A percentile compares a stretch with the other conserved stretches of the same genome.
phyloP scores from a whole-genome alignment of 371 early-diverging fungal genomes.

The Apophysomyces ossiformis region DNA sequence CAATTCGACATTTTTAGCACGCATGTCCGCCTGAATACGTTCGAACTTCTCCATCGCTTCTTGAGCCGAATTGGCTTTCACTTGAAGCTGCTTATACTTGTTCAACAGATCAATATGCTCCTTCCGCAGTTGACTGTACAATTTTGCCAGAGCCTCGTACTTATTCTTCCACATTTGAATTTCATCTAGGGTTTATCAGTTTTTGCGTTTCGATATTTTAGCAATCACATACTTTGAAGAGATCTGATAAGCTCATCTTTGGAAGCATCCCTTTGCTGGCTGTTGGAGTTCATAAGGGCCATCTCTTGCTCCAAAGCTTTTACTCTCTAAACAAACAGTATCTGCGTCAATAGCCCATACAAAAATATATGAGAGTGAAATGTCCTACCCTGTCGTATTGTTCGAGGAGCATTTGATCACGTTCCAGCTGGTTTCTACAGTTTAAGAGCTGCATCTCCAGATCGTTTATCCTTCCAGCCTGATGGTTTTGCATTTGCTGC shows the following conservation, averaged over 20 bases:
- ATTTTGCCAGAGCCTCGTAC: conserved; percentile 90
- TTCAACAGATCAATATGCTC: conserved; percentile 93
- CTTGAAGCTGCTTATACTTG: conserved; percentile 82
- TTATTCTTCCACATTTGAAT: conserved; percentile 89
- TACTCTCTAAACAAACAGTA: conserved; percentile 44
- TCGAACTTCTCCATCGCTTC: conserved; percentile 79
- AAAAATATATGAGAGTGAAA: not conserved
- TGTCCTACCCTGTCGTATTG: conserved; percentile 78
- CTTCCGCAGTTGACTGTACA: conserved; percentile 94
- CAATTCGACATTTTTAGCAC: conserved; percentile 80
- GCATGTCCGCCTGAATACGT: conserved; percentile 77
- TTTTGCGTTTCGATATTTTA: not conserved
- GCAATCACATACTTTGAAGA: conserved; percentile 65
- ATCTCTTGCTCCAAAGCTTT: conserved; percentile 85
- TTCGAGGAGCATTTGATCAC: conserved; percentile 81
- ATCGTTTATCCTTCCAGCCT: conserved; percentile 76
- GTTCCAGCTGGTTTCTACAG: conserved; percentile 77
- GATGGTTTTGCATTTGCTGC: conserved; percentile 76
- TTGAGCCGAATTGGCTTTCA: conserved; percentile 80
- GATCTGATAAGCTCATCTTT: conserved; percentile 78
- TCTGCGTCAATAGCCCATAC: not conserved
- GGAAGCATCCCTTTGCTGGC: conserved; percentile 71
- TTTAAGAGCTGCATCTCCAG: conserved; percentile 80
- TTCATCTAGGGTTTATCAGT: conserved; percentile 49
- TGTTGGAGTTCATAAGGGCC: conserved; percentile 67